Conservation (phyloP, 768 basidiomycete genomes). For the Boletus bicolor region DNA sequence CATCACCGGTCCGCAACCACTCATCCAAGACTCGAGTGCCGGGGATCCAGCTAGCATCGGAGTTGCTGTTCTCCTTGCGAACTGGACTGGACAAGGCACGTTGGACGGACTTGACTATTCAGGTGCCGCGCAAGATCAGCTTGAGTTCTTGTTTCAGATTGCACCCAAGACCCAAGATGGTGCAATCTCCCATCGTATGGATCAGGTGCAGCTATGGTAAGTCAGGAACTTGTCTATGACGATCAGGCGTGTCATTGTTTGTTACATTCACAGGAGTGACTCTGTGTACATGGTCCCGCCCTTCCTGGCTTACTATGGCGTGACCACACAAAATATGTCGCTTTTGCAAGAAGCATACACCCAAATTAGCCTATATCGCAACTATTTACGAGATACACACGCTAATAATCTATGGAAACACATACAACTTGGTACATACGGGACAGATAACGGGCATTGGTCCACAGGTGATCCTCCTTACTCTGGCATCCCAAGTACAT, state of each 20-base stretch:
- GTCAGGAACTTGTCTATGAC: background rate
- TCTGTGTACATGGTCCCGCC: slow-evolving; percentile 85
- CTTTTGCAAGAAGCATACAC: slow-evolving; percentile 63
- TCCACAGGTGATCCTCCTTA: slow-evolving; percentile 53
- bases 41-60: slow-evolving; percentile 81
- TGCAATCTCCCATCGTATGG: slow-evolving; percentile 74
- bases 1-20: slow-evolving; percentile 50
- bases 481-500: background rate
- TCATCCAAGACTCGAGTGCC: slow-evolving; percentile 58
- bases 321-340: slow-evolving; percentile 51
- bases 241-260: background rate
- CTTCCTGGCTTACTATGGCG: slow-evolving; percentile 84
- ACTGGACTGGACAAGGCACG: slow-evolving; percentile 42
- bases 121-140: slow-evolving; percentile 61
- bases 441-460: slow-evolving; percentile 71
- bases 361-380: slow-evolving; percentile 71
- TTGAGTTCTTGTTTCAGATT: slow-evolving; percentile 53
- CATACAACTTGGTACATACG: slow-evolving; percentile 52
- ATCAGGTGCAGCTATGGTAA: slow-evolving; percentile 72
- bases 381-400: slow-evolving; percentile 51
- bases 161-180: slow-evolving; percentile 69
- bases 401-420: slow-evolving; percentile 73
- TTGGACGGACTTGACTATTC: slow-evolving; percentile 52
- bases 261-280: slow-evolving; percentile 53
- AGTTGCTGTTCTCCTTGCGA: slow-evolving; percentile 61